Evolutionary conservation across 202 grass and related monocot species (phyloP).

Genomic region (Digitaria exilis): DNA sequence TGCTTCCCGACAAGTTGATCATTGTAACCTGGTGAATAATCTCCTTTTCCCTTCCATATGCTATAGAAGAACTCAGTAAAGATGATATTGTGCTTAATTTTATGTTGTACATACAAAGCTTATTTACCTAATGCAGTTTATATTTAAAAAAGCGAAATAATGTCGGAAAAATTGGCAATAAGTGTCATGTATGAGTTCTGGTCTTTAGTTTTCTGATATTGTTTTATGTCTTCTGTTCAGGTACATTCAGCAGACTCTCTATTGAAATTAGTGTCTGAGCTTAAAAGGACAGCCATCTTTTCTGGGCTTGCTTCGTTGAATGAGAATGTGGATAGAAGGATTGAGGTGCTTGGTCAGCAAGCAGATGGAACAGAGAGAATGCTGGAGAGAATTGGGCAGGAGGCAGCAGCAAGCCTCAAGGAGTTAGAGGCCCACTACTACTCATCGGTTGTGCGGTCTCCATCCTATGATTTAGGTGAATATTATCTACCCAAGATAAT

Average conservation of each 20-base stretch:
- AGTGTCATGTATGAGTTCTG: background rate
- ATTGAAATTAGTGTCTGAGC: conserved; percentile 79
- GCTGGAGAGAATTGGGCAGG: conserved; percentile 81
- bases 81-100: background rate
- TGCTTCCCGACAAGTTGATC: background rate
- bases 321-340: conserved; percentile 84
- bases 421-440: conserved; percentile 93
- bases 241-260: conserved; percentile 82
- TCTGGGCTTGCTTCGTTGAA: conserved; percentile 84
- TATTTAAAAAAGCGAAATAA: background rate
- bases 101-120: background rate
- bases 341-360: conserved; percentile 65
- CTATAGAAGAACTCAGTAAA: background rate
- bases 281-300: conserved; percentile 97
- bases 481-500: background rate
- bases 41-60: background rate
- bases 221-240: conserved; percentile 42
- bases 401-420: conserved; percentile 81
- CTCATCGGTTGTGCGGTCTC: conserved; percentile 62
- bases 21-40: background rate
- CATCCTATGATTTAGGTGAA: conserved; percentile 44
- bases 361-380: conserved; percentile 70
- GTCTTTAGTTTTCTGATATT: background rate
- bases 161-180: background rate
- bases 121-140: background rate